A percentile compares a stretch with the other conserved stretches of the same genome.
phyloP scores from a whole-genome alignment of 176 grass and related monocot species.

The Musa troglodytarum region DNA sequence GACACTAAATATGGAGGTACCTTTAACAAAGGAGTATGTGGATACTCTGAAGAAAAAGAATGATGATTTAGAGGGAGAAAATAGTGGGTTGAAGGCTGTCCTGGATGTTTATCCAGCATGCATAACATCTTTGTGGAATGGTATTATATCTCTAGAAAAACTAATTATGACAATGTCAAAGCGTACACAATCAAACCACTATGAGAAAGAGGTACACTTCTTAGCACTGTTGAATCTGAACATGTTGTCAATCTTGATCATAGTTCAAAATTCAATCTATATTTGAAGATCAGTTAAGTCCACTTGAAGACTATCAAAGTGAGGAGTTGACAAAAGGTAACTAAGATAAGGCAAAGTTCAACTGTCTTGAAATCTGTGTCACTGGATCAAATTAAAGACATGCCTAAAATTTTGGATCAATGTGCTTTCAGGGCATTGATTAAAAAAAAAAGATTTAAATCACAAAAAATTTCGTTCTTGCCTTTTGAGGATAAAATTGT shows the following conservation, averaged over 20 bases:
- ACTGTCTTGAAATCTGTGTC: no score
- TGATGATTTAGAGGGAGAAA: conserved; percentile 41
- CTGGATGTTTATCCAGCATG: conserved; percentile 38
- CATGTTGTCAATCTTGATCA: no score
- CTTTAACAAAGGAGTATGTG: conserved; percentile 30
- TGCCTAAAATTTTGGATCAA: no score
- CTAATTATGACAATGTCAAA: not conserved
- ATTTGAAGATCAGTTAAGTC: not conserved
- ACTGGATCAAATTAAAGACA: no score
- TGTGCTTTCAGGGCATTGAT: no score
- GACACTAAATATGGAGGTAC: conserved; percentile 35
- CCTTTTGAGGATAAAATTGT: not conserved
- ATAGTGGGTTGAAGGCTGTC: conserved; percentile 37
- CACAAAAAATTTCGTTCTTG: not conserved
- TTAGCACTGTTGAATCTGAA: no score
- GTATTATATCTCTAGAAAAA: conserved; percentile 45
- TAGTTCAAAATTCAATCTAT: no score
- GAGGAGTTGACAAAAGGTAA: no score
- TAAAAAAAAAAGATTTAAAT: no score
- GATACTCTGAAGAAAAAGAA: conserved; percentile 39
- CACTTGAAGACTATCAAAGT: no score
- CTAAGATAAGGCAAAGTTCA: no score
- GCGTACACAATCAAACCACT: not conserved
- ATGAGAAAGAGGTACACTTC: not conserved
- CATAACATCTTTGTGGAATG: conserved; percentile 41